Base-by-base conservation (phyloP, 805 yeast genomes). In the Candida hungchunana region DNA sequence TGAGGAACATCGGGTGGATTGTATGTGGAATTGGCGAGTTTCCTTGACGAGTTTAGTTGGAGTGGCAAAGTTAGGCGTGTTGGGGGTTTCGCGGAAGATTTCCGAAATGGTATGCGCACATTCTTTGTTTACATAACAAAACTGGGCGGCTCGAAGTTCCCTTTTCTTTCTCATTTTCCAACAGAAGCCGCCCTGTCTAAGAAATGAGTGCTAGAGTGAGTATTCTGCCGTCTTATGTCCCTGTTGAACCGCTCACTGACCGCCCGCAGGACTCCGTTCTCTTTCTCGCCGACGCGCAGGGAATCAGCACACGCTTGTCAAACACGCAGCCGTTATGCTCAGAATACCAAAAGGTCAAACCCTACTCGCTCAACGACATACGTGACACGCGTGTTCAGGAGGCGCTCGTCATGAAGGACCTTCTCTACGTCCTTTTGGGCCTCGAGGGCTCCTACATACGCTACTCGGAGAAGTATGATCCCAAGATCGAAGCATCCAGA, bases 361-460 rank as follows among this genome's bases (percentile, higher is more conserved):
- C 75, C 10, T 64, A 59, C 37, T 71, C 79, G 2, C 54, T 79
- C 22, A 66, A 66, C 31, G 72, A 64, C 34, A 54, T 71, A 26
- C 53, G 51, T n/a, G 74, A 72, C 21, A 53, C 68, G 4, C 65
- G 71, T 31, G 68, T 71, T 4, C 95, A 87, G 54, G 95, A 88
- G 54, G 79, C 84, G 0, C 66, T 79, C 18, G 69, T 93, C 1
- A 65, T 82, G 12, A 68, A 74, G 39, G 98, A 90, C 55, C 54
- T 88, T 8, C 50, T 87, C 15, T 71, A 70, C 47, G 80, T 84
- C 1, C 55, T 93, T 11, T 47, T 78, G 21, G 94, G 94, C 0
- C 59, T 71, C 18, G 95, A 88, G 56, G 97, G 97, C 1, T 66
- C 68, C 15, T 86, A 82, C 51, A 75, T 90, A 23, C 64, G 88